Evolutionary conservation across 306 rosid genomes (phyloP).

Genomic region (Glycine soja): DNA sequence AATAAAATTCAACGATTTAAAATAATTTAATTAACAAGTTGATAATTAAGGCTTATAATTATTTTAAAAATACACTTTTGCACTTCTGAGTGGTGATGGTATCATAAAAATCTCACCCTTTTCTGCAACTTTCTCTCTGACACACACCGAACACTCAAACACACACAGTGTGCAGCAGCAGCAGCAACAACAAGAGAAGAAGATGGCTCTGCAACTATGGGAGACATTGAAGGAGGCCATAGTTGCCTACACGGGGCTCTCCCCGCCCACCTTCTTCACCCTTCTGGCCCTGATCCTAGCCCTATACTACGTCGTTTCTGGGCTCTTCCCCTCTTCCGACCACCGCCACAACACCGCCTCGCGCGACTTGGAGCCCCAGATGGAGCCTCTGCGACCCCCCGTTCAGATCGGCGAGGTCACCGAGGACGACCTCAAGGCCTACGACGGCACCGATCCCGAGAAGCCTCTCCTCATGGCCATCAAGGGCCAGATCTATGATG

Average conservation of each 20-base stretch:
- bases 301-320: slow-evolving; percentile 64
- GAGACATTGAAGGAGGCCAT: slow-evolving; percentile 86
- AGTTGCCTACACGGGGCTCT: slow-evolving; percentile 78
- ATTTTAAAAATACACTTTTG: too few species aligned
- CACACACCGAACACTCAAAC: too few species aligned
- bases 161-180: too few species aligned
- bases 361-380: slow-evolving; percentile 51
- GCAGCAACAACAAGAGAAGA: too few species aligned
- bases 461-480: slow-evolving; percentile 96
- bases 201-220: slow-evolving; percentile 87
- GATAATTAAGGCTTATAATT: too few species aligned
- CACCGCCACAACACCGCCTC: slow-evolving; percentile 26
- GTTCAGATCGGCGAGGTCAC: slow-evolving; percentile 92
- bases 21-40: too few species aligned
- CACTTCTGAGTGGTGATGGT: too few species aligned
- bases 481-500: slow-evolving; percentile 99
- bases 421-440: slow-evolving; percentile 72
- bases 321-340: slow-evolving; percentile 65
- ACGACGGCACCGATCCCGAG: slow-evolving; percentile 73
- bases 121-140: too few species aligned
- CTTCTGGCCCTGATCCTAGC: slow-evolving; percentile 66
- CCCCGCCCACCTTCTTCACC: slow-evolving; percentile 89
- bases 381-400: slow-evolving; percentile 80
- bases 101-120: too few species aligned
- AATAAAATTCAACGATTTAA: too few species aligned